A percentile compares a stretch with the other conserved stretches of the same genome.
Evolutionary conservation across 495 filamentous ascomycete species (phyloP).

Genomic region (Neurospora tetrasperma): DNA sequence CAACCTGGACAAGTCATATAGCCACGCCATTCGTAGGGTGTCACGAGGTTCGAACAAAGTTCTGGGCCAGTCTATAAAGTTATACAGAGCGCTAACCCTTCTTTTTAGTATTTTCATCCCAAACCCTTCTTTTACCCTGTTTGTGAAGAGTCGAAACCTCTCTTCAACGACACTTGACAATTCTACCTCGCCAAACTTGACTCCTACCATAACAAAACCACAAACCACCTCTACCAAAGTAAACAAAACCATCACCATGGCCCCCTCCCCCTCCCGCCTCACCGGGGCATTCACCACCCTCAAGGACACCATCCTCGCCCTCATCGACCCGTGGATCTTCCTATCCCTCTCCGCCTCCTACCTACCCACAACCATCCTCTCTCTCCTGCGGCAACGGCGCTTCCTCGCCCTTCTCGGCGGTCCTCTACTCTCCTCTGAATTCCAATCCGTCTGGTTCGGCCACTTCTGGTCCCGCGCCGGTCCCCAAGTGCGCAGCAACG

Average conservation of each 20-base stretch:
- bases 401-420: conserved; percentile 24
- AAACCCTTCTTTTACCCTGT: not conserved
- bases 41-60: not conserved
- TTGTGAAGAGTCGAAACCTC: not conserved
- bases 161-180: not conserved
- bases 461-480: conserved; percentile 37
- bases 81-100: not conserved
- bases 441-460: conserved; percentile 37
- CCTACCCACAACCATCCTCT: conserved; percentile 27
- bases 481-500: conserved; percentile 22
- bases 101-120: not conserved
- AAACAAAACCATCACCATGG: not conserved
- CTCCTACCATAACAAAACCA: not conserved
- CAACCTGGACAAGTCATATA: not conserved
- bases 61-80: not conserved
- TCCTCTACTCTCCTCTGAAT: conserved; percentile 10
- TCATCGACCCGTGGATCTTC: conserved; percentile 32
- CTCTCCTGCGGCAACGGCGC: conserved; percentile 17
- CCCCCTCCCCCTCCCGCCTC: not conserved
- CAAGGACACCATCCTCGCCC: conserved; percentile 8
- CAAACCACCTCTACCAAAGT: not conserved
- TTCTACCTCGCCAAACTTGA: not conserved
- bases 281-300: not conserved
- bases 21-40: not conserved
- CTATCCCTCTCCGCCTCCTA: conserved; percentile 24